These are phyloP conservation scores for Salicornia ramosissima DNA, from an alignment of 148 eudicot species.

Conservation along the genomic window DNA sequence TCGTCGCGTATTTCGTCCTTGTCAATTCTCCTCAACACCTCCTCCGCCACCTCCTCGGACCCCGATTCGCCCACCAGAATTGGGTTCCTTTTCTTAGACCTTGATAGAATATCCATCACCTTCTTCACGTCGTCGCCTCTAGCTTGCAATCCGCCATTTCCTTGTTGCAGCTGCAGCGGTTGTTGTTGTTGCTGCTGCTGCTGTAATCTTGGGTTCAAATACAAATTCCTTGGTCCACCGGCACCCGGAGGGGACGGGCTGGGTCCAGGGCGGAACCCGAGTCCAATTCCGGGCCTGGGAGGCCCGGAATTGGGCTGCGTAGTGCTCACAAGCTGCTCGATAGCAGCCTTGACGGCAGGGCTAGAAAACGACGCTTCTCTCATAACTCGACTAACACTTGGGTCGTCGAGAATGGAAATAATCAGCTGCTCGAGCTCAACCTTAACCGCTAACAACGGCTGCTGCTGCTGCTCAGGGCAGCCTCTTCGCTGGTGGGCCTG, in stretches of 20 bases:
- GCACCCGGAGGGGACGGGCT: conserved; percentile 3
- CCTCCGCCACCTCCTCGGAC: conserved; percentile 49
- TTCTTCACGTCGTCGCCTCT: conserved; percentile 53
- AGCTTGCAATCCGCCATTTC: conserved; percentile 17
- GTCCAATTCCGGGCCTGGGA: conserved; percentile 22
- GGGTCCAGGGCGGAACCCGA: conserved; percentile 36
- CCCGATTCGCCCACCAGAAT: conserved; percentile 70
- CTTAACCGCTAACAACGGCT: conserved; percentile 82
- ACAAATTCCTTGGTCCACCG: conserved; percentile 33
- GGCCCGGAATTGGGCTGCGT: conserved; percentile 21
- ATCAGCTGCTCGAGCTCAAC: conserved; percentile 87
- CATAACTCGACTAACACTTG: conserved; percentile 94
- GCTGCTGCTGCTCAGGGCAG: conserved; percentile 92
- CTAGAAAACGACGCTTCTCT: conserved; percentile 85
- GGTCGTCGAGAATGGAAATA: conserved; percentile 82
- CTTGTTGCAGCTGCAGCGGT: conserved; percentile 25
- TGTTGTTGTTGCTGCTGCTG: conserved; percentile 30
- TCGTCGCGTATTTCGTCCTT: conserved; percentile 48
- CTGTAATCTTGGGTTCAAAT: conserved; percentile 56
- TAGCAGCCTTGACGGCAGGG: conserved; percentile 83
- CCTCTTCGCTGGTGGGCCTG: conserved; percentile 92
- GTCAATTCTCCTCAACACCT: conserved; percentile 46
- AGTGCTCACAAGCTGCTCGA: conserved; percentile 42
- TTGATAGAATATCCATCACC: conserved; percentile 53
- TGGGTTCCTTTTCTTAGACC: conserved; percentile 55